Evolutionary conservation across 257 asterid genomes (phyloP).

Genomic region (Solanum corneliomulleri): DNA sequence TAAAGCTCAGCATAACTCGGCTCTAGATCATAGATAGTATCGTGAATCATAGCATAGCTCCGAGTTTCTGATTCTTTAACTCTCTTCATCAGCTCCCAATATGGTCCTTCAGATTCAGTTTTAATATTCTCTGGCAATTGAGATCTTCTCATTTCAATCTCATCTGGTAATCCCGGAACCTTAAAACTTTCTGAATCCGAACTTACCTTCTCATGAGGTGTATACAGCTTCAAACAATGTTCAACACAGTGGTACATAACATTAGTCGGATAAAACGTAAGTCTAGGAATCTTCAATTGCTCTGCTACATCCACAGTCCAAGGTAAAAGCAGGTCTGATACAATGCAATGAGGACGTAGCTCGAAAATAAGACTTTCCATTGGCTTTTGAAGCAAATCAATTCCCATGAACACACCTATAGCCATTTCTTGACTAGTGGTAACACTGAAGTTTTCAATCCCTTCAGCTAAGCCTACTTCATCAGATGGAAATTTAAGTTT

Average conservation of each 20-base stretch:
- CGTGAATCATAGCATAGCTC: slow-evolving; percentile 6
- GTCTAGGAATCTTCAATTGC: slow-evolving; percentile 13
- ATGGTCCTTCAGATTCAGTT: not conserved
- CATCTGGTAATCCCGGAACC: slow-evolving; percentile 13
- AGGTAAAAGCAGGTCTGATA: slow-evolving; percentile 17
- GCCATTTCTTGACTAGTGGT: not conserved
- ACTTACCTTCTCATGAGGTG: slow-evolving; percentile 8
- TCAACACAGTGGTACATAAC: slow-evolving; percentile 1
- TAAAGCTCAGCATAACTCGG: slow-evolving; percentile 9
- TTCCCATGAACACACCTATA: not conserved
- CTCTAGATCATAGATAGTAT: slow-evolving; percentile 16
- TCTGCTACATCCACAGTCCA: slow-evolving; percentile 22
- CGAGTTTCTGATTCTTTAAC: slow-evolving; percentile 4
- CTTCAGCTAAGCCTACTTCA: slow-evolving; percentile 18
- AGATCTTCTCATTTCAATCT: slow-evolving; percentile 11
- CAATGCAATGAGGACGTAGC: slow-evolving; percentile 6
- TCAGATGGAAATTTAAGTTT: slow-evolving; percentile 5
- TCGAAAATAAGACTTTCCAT: not conserved
- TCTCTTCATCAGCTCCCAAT: not conserved
- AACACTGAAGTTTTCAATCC: not conserved
- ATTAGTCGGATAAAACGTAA: slow-evolving; percentile 2
- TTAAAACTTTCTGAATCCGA: slow-evolving; percentile 15
- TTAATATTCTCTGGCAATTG: slow-evolving; percentile 2
- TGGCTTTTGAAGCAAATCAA: slow-evolving; percentile 1
- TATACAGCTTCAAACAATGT: not conserved